Evolutionary conservation across 2,329 filamentous ascomycete genomes (phyloP).

Genomic region (Dactylellina leptospora): DNA sequence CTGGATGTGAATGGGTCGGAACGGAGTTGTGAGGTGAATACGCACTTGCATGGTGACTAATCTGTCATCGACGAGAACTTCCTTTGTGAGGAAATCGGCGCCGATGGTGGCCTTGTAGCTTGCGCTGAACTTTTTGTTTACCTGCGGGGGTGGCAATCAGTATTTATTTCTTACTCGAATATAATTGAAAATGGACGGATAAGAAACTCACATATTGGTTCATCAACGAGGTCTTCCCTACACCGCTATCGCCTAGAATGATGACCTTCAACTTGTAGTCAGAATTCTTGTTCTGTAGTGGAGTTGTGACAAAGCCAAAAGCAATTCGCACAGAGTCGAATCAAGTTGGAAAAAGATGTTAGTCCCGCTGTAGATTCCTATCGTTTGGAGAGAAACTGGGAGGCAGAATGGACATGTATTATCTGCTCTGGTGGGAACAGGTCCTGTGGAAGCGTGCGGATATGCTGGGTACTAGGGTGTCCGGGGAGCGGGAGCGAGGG

Average conservation of each 20-base stretch:
- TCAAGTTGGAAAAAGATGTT: constrained; percentile 22
- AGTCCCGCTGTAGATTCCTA: constrained; percentile 36
- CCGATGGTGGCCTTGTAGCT: constrained; percentile 99
- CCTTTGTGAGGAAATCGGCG: constrained; percentile 96
- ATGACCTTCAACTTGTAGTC: constrained; percentile 74
- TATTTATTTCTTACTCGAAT: constrained; percentile 7
- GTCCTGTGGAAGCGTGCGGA: no score
- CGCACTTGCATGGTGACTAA: constrained; percentile 96
- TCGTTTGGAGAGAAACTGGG: constrained; percentile 1
- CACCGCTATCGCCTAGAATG: constrained; percentile 97
- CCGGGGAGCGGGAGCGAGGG: not conserved
- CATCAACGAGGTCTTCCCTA: constrained; percentile 99
- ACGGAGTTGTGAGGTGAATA: constrained; percentile 3
- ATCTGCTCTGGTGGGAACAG: not conserved
- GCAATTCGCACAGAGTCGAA: constrained; percentile 37
- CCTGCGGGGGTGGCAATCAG: constrained; percentile 66
- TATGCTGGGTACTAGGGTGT: not conserved
- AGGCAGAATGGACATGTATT: constrained; percentile 2
- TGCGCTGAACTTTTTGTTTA: constrained; percentile 99
- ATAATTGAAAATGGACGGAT: not conserved
- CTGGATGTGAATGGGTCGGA: not conserved
- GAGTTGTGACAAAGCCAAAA: constrained; percentile 41
- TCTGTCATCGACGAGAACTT: constrained; percentile 95
- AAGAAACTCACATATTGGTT: constrained; percentile 93
- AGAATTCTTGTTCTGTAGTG: constrained; percentile 55